Percentiles rank a stretch among this genome's conserved stretches.
Evolutionary conservation across 305 asterid species (phyloP).

Genomic region (Solanum hybrid): DNA sequence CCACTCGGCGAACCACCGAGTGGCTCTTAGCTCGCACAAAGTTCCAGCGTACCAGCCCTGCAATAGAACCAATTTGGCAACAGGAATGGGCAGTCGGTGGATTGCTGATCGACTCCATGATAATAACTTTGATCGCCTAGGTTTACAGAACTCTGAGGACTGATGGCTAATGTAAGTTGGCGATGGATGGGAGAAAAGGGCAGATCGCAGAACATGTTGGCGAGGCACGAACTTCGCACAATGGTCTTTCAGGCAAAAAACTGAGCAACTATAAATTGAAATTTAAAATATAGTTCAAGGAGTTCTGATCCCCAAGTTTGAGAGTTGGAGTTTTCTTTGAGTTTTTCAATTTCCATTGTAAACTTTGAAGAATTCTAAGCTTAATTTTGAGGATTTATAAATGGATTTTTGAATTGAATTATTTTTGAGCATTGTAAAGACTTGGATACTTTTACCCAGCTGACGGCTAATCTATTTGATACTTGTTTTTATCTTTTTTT

Average conservation of each 20-base stretch:
- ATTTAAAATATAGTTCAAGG: not conserved
- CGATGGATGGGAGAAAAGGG: not conserved
- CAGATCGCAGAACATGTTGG: not conserved
- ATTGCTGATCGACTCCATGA: not conserved
- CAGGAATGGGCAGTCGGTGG: not conserved
- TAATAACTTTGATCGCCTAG: not conserved
- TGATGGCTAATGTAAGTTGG: not conserved
- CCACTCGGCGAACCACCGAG: not conserved
- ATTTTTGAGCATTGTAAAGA: not conserved
- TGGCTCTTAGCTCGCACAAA: not conserved
- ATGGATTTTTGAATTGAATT: not conserved
- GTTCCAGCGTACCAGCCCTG: not conserved
- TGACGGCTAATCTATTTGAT: not conserved
- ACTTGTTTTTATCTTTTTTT: too few species aligned
- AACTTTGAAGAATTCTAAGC: not conserved
- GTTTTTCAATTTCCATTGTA: not conserved
- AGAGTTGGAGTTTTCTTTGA: not conserved
- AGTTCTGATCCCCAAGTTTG: not conserved
- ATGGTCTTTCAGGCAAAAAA: not conserved
- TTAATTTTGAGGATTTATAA: not conserved
- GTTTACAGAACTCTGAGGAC: not conserved
- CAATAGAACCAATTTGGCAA: not conserved
- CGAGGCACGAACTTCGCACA: not conserved
- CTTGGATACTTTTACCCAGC: not conserved
- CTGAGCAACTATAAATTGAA: not conserved